Percentiles rank a stretch among this genome's conserved stretches.
Evolutionary conservation across 306 rosid genomes (phyloP).

Genomic region (Cicer cuneatum): DNA sequence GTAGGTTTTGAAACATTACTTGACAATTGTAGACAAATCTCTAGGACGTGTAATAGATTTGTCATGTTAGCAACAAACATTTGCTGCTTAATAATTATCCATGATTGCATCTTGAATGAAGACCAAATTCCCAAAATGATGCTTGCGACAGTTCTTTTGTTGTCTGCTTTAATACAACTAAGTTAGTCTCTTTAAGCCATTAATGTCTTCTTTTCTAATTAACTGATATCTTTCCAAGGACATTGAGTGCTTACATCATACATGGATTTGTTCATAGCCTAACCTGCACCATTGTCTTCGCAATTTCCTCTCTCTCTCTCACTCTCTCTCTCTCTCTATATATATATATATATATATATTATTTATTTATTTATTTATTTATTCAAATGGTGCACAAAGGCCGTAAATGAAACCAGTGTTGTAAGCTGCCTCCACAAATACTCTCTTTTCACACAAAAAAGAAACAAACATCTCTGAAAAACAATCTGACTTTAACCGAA

Average conservation of each 20-base stretch:
- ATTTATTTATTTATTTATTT: background rate
- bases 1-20: conserved; percentile 24
- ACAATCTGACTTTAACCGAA: background rate
- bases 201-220: too few species aligned
- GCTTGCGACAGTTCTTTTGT: too few species aligned
- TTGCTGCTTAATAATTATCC: background rate
- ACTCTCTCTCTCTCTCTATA: background rate
- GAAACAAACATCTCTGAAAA: conserved; percentile 10
- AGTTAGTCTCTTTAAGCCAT: too few species aligned
- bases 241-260: conserved; percentile 7
- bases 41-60: background rate
- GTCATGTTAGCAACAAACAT: background rate
- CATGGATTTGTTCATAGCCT: conserved; percentile 29
- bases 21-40: background rate
- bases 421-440: conserved; percentile 65
- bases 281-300: conserved; percentile 6
- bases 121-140: conserved; percentile 28
- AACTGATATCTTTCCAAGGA: too few species aligned
- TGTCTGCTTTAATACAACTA: too few species aligned
- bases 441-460: conserved; percentile 51
- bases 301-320: background rate
- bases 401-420: conserved; percentile 24
- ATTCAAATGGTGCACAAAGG: conserved; percentile 41
- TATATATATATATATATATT: background rate
- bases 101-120: background rate